Base-by-base conservation (phyloP, 116 monocot species). In the Papilionanthe hybrid region DNA sequence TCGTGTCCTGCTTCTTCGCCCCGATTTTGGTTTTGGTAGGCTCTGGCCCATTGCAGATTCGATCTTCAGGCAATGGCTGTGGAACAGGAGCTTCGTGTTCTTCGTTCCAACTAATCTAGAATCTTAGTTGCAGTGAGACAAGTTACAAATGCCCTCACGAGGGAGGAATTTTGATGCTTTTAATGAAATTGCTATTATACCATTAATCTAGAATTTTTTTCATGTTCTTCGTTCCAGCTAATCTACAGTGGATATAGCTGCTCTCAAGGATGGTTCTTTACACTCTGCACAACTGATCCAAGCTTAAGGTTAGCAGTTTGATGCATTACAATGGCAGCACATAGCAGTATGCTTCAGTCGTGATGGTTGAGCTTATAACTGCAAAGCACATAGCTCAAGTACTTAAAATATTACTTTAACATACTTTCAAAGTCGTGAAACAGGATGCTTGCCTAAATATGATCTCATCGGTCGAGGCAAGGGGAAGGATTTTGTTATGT, bases 361-460 rank as follows among this genome's bases (percentile, higher is more conserved):
- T 91, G n/a, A 91, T 91, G 91, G 80, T 86, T 74, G 91, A 88
- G 60, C 78, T 88, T 67, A 91, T 91, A 57, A 76, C 83, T 65
- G 91, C 91, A 8, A 91, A 88, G 53, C 91, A 88, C 78, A 88
- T 91, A 80, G 86, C 86, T 78, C 91, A 91, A 88, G 91, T 91
- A 84, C 22, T 63, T 47, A 6, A 27, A 65, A 3, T 63, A 44
- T 60, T 11, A 25, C 32, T 56, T n/a, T 49, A 9, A 11, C 11
- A 11, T 15, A 49, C 49, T 49, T 49, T 2, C 49, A 11, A 49
- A 49, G 49, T 49, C 11, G n/a, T n/a, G n/a, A n/a, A n/a, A n/a
- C n/a, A n/a, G n/a, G n/a, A n/a, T n/a, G n/a, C n/a, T n/a, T n/a
- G n/a, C n/a, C n/a, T n/a, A n/a, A n/a, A n/a, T n/a, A n/a, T n/a